A percentile compares a stretch with the other conserved stretches of the same genome.
Conservation (phyloP, 1,139 yeast species). For the Candida neerlandica region DNA sequence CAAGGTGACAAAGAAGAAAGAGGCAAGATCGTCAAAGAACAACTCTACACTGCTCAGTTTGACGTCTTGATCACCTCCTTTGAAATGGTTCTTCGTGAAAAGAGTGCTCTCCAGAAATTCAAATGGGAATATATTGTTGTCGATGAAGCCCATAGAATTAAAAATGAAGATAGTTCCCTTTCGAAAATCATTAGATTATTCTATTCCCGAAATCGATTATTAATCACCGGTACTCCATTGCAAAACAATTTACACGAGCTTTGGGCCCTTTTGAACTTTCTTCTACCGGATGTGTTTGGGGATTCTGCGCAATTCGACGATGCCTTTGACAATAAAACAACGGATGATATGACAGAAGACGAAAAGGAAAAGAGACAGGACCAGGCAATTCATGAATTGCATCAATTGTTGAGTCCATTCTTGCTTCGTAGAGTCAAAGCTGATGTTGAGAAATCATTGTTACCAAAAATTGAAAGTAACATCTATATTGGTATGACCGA, state of each 20-base stretch:
- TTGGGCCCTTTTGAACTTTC: conserved; percentile 90
- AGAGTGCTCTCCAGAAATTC: conserved; percentile 73
- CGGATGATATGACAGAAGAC: conserved; percentile 28
- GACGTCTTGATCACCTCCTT: conserved; percentile 90
- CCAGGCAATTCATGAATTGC: conserved; percentile 78
- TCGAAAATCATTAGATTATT: conserved; percentile 89
- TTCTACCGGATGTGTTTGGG: conserved; percentile 92
- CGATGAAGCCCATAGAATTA: conserved; percentile 96
- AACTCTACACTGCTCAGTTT: conserved; percentile 71
- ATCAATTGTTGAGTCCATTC: conserved; percentile 84
- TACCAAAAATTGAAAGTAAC: conserved; percentile 89
- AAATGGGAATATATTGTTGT: conserved; percentile 94
- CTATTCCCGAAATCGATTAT: conserved; percentile 77
- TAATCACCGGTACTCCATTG: conserved; percentile 94
- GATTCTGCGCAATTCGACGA: conserved; percentile 88
- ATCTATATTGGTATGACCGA: conserved; percentile 92
- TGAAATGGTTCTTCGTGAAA: conserved; percentile 91
- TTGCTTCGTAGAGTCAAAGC: conserved; percentile 85
- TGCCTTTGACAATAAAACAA: conserved; percentile 65
- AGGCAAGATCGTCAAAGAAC: conserved; percentile 56
- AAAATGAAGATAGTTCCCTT: conserved; percentile 87
- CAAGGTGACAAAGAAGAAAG: conserved; percentile 89
- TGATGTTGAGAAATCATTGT: conserved; percentile 87
- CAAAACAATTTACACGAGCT: conserved; percentile 94
- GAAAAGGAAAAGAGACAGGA: conserved; percentile 61